Percentiles rank a stretch among this genome's conserved stretches.
These are phyloP conservation scores for Chloranthus sessilifolius DNA, from an alignment of 164 flowering plant species.

Conservation along the genomic window DNA sequence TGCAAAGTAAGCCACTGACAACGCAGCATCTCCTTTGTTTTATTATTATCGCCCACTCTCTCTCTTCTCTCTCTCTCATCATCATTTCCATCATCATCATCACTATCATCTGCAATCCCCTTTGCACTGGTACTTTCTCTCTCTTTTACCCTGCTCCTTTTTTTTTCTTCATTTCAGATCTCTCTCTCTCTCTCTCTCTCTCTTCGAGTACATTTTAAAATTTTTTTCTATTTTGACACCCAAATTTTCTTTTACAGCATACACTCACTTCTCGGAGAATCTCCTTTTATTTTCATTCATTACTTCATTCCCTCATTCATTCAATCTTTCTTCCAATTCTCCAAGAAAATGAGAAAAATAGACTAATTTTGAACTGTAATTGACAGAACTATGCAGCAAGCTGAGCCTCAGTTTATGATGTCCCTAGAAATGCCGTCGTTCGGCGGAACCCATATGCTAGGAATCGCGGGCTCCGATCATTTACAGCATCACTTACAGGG, in stretches of 20 bases:
- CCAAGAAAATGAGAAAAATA: background rate
- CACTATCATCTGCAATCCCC: constrained; percentile 21
- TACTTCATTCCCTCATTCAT: background rate
- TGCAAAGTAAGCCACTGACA: constrained; percentile 51
- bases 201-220: no score
- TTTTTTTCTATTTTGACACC: no score
- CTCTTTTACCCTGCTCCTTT: constrained; percentile 7
- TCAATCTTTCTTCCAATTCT: constrained; percentile 1
- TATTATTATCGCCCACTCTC: constrained; percentile 16
- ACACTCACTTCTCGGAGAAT: no score
- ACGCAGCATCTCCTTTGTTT: constrained; percentile 43
- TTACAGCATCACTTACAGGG: constrained; percentile 4
- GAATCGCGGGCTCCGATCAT: constrained; percentile 4
- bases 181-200: constrained; percentile 12
- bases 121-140: background rate
- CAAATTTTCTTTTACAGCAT: no score
- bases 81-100: constrained; percentile 4
- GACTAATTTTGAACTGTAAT: background rate
- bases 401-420: constrained; percentile 39
- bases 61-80: constrained; percentile 15
- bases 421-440: constrained; percentile 27
- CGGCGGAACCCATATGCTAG: constrained; percentile 19
- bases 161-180: background rate
- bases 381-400: constrained; percentile 29
- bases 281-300: background rate